These are phyloP conservation scores for Penicillium fuscoglaucum DNA, from an alignment of 2,329 filamentous ascomycete species.

Conservation along the genomic window DNA sequence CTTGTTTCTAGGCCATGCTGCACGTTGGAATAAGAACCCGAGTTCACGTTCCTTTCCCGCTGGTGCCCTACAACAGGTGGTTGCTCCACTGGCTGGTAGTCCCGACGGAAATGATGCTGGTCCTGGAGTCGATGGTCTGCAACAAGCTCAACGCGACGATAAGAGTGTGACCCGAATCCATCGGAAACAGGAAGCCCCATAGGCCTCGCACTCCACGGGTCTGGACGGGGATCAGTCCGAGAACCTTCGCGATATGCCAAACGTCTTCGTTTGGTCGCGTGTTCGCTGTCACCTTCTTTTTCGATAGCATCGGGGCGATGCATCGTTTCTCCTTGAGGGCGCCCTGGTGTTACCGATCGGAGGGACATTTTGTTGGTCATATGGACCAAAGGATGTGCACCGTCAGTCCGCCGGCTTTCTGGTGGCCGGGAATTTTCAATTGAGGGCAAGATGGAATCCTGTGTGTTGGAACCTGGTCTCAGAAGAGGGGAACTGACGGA, in stretches of 20 bases:
- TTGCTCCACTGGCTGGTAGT: conserved; percentile 25
- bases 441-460: conserved; percentile 38
- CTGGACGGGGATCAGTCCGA: conserved; percentile 14
- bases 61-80: conserved; percentile 20
- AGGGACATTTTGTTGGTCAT: conserved; percentile 34
- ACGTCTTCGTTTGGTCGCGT: conserved; percentile 37
- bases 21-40: conserved; percentile 15
- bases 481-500: conserved; percentile 16
- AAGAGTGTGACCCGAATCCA: conserved; percentile 15
- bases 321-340: conserved; percentile 25
- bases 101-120: conserved; percentile 24
- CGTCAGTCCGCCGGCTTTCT: conserved; percentile 28
- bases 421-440: conserved; percentile 33
- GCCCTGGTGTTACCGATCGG: conserved; percentile 34
- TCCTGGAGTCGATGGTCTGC: conserved; percentile 21
- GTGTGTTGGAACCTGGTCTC: conserved; percentile 22
- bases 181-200: conserved; percentile 18
- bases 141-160: conserved; percentile 19
- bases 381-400: conserved; percentile 25
- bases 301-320: conserved; percentile 22
- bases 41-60: conserved; percentile 10
- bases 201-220: conserved; percentile 14
- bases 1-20: conserved; percentile 19
- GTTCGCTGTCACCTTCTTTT: conserved; percentile 27
- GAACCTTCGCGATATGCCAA: conserved; percentile 27